phyloP scores from a whole-genome alignment of 139 green algal species.

The Medakamo hakoo region DNA sequence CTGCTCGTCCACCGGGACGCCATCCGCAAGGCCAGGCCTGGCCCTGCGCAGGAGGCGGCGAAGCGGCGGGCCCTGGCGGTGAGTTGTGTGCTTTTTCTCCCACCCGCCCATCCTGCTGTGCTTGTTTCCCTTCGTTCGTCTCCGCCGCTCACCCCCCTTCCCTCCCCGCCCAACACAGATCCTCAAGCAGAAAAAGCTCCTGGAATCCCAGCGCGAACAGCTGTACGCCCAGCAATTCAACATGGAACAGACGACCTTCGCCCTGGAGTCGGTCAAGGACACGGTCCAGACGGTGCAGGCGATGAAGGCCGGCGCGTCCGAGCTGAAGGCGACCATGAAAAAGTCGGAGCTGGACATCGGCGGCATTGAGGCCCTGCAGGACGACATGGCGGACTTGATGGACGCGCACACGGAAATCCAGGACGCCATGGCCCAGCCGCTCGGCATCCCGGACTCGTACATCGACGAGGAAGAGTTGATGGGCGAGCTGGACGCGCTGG shows the following conservation, averaged over 20 bases:
- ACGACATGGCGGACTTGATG: conserved; percentile 88
- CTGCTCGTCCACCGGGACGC: conserved; percentile 70
- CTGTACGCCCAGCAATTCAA: conserved; percentile 94
- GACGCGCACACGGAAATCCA: conserved; percentile 86
- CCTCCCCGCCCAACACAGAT: conserved; percentile 27
- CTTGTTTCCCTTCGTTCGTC: neutral
- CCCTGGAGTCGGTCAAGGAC: conserved; percentile 28
- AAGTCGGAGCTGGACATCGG: conserved; percentile 85
- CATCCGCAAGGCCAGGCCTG: conserved; percentile 68
- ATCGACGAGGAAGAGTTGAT: conserved; percentile 95
- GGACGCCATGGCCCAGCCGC: conserved; percentile 64
- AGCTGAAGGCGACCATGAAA: conserved; percentile 71
- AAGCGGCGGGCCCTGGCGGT: conserved; percentile 72
- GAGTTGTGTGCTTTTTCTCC: too few relatives aligned
- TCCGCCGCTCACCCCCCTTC: neutral
- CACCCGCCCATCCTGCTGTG: neutral
- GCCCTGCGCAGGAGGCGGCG: conserved; percentile 73
- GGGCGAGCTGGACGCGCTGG: conserved; percentile 87
- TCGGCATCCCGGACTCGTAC: conserved; percentile 81
- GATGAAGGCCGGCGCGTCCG: conserved; percentile 62
- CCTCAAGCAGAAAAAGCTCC: conserved; percentile 90
- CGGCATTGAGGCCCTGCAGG: conserved; percentile 87
- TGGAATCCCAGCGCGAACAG: conserved; percentile 84
- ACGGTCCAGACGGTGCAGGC: conserved; percentile 38
- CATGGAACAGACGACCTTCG: conserved; percentile 72